Evolutionary conservation across 1,284 basidiomycete genomes (phyloP).

Genomic region (Bondarzewia mesenterica): DNA sequence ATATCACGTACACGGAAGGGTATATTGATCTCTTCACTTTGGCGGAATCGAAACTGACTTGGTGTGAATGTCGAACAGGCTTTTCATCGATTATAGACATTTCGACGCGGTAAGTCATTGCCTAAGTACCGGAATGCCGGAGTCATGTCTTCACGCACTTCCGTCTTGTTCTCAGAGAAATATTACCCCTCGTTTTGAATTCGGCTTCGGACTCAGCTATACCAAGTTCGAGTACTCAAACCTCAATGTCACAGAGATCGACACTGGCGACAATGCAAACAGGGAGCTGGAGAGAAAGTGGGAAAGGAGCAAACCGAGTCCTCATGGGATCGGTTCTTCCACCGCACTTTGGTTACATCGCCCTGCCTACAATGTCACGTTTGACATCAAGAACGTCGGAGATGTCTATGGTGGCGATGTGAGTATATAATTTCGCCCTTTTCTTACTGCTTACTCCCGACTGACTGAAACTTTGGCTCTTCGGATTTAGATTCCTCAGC

Average conservation of each 20-base stretch:
- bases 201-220: conserved; percentile 83
- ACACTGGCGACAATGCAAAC: conserved; percentile 24
- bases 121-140: conserved; percentile 12
- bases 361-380: conserved; percentile 50
- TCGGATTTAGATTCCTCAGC: conserved; percentile 29
- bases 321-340: conserved; percentile 41
- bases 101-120: conserved; percentile 58
- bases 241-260: conserved; percentile 36
- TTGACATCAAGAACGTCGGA: conserved; percentile 54
- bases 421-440: conserved; percentile 7
- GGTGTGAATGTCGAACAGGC: conserved; percentile 21
- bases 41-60: background rate
- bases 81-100: conserved; percentile 72
- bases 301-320: conserved; percentile 42
- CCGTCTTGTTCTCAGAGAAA: conserved; percentile 45
- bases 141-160: conserved; percentile 39
- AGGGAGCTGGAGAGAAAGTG: conserved; percentile 37
- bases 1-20: conserved; percentile 62
- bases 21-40: conserved; percentile 18
- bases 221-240: conserved; percentile 66
- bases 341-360: conserved; percentile 58
- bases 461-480: background rate
- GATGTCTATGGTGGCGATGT: conserved; percentile 45
- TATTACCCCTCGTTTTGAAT: conserved; percentile 62
- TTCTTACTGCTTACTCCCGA: background rate